Percentiles rank a stretch among this genome's conserved stretches.
These are phyloP conservation scores for Starmera caribaea DNA, from an alignment of 805 yeast genomes.

Conservation along the genomic window DNA sequence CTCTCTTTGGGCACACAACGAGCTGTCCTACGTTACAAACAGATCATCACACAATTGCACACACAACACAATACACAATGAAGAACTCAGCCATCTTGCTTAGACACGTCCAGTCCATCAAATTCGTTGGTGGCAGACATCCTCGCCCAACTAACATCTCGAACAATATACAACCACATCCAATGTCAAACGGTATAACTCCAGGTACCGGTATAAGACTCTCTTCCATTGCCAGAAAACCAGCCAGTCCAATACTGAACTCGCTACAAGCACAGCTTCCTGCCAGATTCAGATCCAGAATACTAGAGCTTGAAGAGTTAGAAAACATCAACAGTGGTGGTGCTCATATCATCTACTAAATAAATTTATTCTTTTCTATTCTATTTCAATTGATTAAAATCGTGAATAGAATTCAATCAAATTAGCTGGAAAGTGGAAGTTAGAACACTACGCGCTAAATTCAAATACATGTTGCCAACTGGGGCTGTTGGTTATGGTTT, in stretches of 20 bases:
- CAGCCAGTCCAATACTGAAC: conserved; percentile 7
- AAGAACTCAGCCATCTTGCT: too few species aligned
- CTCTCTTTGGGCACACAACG: too few species aligned
- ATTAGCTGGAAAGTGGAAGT: not conserved
- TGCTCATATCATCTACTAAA: conserved; percentile 30
- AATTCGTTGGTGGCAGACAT: conserved; percentile 81
- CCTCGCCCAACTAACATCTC: conserved; percentile 33
- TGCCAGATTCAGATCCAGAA: conserved; percentile 54
- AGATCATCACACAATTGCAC: too few species aligned
- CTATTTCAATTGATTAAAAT: not conserved
- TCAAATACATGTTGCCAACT: not conserved
- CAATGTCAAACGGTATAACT: conserved; percentile 32
- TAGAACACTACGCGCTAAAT: not conserved
- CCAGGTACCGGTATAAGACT: conserved; percentile 23
- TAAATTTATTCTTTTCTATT: not conserved
- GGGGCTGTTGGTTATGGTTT: not conserved
- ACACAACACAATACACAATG: too few species aligned
- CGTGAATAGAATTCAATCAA: not conserved
- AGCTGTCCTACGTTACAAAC: too few species aligned
- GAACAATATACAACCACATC: conserved; percentile 29
- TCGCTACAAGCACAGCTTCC: conserved; percentile 40
- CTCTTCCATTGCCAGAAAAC: conserved; percentile 14
- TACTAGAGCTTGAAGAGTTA: conserved; percentile 53
- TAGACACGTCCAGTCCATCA: conserved; percentile 52
- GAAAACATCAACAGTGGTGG: conserved; percentile 75